A percentile compares a stretch with the other conserved stretches of the same genome.
Conservation (phyloP, 2,329 filamentous ascomycete genomes). For the Aspergillus ochraceoroseus region DNA sequence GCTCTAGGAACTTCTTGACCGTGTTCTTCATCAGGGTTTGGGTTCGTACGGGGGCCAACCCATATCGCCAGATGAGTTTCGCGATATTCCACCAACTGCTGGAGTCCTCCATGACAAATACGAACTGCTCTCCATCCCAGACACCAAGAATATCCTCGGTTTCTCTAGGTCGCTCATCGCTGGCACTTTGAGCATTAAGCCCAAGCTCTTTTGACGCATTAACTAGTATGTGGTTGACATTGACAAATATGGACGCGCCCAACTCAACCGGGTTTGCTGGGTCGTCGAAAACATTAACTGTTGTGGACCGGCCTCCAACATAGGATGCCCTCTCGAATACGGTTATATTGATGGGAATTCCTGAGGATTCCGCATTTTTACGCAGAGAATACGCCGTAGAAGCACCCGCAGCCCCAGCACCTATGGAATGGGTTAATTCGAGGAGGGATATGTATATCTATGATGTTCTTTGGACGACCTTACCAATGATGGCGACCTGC, state of each 20-base stretch:
- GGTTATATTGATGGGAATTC: conserved; percentile 69
- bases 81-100: conserved; percentile 73
- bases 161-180: conserved; percentile 46
- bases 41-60: conserved; percentile 68
- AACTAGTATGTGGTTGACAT: conserved; percentile 75
- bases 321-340: conserved; percentile 75
- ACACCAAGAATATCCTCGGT: conserved; percentile 60
- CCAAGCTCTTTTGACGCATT: conserved; percentile 67
- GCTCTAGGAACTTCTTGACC: conserved; percentile 66
- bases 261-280: conserved; percentile 68
- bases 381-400: conserved; percentile 79
- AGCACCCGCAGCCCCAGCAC: conserved; percentile 82
- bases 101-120: conserved; percentile 59
- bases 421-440: conserved; percentile 45
- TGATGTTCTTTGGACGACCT: conserved; percentile 6
- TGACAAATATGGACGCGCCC: conserved; percentile 86
- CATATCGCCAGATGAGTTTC: conserved; percentile 81
- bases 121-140: conserved; percentile 75
- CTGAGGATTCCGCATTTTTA: conserved; percentile 59
- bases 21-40: conserved; percentile 66
- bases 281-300: conserved; percentile 70
- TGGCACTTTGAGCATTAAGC: conserved; percentile 53
- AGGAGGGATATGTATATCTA: background rate
- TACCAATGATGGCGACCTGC: conserved; percentile 37
- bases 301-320: conserved; percentile 82